A percentile compares a stretch with the other conserved stretches of the same genome.
phyloP scores from a whole-genome alignment of 2,329 filamentous ascomycete genomes.

The Beauveria caledonica region DNA sequence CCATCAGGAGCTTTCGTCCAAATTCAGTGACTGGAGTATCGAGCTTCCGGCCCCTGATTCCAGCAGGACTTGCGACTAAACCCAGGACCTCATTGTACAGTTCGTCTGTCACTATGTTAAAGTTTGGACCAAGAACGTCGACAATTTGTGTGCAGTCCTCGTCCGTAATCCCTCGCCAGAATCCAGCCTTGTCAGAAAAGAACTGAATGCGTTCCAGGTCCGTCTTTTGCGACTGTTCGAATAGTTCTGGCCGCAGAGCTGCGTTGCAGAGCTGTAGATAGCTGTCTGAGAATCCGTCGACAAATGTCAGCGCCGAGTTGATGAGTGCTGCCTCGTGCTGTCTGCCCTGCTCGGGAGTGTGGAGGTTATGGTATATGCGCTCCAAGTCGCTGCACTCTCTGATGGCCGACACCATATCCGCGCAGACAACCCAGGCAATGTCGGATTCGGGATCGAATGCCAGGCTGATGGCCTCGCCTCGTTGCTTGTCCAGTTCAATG shows the following conservation, averaged over 20 bases:
- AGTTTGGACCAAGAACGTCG: slow-evolving; percentile 58
- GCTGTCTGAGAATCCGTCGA: slow-evolving; percentile 60
- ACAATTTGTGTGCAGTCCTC: slow-evolving; percentile 69
- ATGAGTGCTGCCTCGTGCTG: slow-evolving; percentile 55
- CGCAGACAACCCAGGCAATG: slow-evolving; percentile 75
- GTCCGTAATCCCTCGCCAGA: slow-evolving; percentile 72
- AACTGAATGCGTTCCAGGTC: slow-evolving; percentile 66
- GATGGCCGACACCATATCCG: slow-evolving; percentile 72
- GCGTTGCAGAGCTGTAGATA: slow-evolving; percentile 60
- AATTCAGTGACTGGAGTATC: slow-evolving; percentile 59
- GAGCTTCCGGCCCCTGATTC: slow-evolving; percentile 37
- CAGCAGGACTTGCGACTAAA: slow-evolving; percentile 37
- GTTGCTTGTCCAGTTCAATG: slow-evolving; percentile 75
- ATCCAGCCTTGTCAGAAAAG: slow-evolving; percentile 71
- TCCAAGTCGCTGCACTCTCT: slow-evolving; percentile 75
- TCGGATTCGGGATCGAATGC: slow-evolving; percentile 62
- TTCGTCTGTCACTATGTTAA: slow-evolving; percentile 46
- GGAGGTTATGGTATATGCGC: slow-evolving; percentile 60
- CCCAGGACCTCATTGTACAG: slow-evolving; percentile 45
- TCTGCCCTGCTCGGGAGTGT: slow-evolving; percentile 42
- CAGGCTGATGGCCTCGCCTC: slow-evolving; percentile 73
- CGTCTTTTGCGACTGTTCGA: slow-evolving; percentile 61
- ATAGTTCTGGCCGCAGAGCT: slow-evolving; percentile 63
- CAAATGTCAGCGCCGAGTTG: slow-evolving; percentile 60
- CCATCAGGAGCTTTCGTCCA: slow-evolving; percentile 66